phyloP scores from a whole-genome alignment of 2,329 filamentous ascomycete species.

The Hypoxylon sp. region DNA sequence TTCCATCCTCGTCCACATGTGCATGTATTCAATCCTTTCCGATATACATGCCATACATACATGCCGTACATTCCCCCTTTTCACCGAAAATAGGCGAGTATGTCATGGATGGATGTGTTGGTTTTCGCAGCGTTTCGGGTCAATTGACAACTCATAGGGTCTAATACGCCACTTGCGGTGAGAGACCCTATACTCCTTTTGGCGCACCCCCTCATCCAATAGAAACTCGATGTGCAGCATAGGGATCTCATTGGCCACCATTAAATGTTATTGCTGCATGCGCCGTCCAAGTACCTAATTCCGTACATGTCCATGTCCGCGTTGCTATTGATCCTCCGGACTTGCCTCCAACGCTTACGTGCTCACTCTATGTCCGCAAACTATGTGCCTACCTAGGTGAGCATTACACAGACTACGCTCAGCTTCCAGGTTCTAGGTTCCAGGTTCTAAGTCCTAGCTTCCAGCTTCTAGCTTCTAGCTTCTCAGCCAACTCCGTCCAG shows the following conservation, averaged over 20 bases:
- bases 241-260: constrained; percentile 13
- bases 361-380: constrained; percentile 27
- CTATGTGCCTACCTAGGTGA: constrained; percentile 3
- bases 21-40: neutral
- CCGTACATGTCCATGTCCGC: constrained; percentile 15
- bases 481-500: constrained; percentile 13
- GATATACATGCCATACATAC: neutral
- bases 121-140: neutral
- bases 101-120: constrained; percentile 9
- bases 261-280: constrained; percentile 3
- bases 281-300: constrained; percentile 2
- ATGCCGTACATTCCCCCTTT: neutral
- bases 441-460: neutral
- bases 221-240: neutral
- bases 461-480: constrained; percentile 3
- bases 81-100: constrained; percentile 28
- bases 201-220: constrained; percentile 14
- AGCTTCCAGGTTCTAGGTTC: neutral
- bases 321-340: constrained; percentile 16
- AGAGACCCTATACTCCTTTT: constrained; percentile 6
- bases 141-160: constrained; percentile 32
- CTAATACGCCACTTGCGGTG: constrained; percentile 25
- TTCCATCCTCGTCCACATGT: neutral
- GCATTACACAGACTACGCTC: constrained; percentile 13
- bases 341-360: constrained; percentile 25